Percentiles rank a stretch among this genome's conserved stretches.
phyloP scores from a whole-genome alignment of 371 early-diverging fungal species.

The Mucor velutinosus region DNA sequence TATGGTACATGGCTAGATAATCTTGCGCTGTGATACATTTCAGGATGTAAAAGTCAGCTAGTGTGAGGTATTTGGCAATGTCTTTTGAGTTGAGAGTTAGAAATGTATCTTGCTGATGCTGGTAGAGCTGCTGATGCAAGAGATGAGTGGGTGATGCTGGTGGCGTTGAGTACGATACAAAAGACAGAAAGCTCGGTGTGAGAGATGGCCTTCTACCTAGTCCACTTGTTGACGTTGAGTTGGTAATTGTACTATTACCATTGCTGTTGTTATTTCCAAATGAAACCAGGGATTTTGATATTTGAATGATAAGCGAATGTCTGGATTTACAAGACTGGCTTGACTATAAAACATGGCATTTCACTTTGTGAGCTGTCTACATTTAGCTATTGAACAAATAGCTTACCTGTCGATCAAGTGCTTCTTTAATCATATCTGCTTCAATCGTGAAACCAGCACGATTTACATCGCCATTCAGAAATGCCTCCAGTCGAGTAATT shows the following conservation, averaged over 20 bases:
- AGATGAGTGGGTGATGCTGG: conserved; percentile 34
- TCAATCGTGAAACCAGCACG: conserved; percentile 39
- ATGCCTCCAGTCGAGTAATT: conserved; percentile 32
- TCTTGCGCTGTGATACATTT: conserved; percentile 47
- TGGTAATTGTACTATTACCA: neutral
- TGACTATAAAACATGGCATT: neutral
- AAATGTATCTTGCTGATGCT: neutral
- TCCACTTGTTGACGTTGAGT: neutral
- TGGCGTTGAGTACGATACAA: conserved; percentile 32
- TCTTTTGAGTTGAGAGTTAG: conserved; percentile 26
- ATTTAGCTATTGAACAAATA: neutral
- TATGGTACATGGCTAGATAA: conserved; percentile 25
- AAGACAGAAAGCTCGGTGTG: conserved; percentile 26
- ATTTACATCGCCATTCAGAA: conserved; percentile 35
- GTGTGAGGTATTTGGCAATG: conserved; percentile 41
- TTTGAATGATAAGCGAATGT: conserved; percentile 28
- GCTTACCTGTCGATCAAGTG: conserved; percentile 34
- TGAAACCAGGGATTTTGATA: conserved; percentile 21
- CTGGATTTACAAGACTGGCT: conserved; percentile 6
- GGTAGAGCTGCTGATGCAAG: neutral
- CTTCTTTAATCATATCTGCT: conserved; percentile 34
- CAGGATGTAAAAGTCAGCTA: conserved; percentile 45
- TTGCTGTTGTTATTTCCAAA: conserved; percentile 6
- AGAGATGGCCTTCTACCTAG: conserved; percentile 24
- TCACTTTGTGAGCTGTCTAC: neutral